Percentiles rank a stretch among this genome's conserved stretches.
These are phyloP conservation scores for Phytophthora pisi DNA, from an alignment of 352 stramenopile genomes.

Conservation along the genomic window DNA sequence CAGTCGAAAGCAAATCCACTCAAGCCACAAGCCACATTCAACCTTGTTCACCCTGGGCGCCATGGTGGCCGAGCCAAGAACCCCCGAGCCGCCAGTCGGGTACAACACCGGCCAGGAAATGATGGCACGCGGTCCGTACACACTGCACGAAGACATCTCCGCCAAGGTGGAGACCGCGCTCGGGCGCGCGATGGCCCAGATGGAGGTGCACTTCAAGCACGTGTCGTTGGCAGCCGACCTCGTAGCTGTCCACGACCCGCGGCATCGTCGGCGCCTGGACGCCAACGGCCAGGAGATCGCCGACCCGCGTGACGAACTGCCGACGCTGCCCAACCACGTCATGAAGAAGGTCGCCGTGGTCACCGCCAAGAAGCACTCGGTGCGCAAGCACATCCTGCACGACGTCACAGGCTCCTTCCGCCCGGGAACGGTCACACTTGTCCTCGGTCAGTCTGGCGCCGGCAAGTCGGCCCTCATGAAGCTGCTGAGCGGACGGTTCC, in stretches of 20 bases:
- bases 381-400: slow-evolving; percentile 20
- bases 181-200: slow-evolving; percentile 53
- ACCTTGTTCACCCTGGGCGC: background rate
- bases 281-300: slow-evolving; percentile 6
- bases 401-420: slow-evolving; percentile 21
- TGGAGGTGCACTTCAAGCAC: slow-evolving; percentile 61
- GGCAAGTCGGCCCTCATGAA: slow-evolving; percentile 24
- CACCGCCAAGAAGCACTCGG: slow-evolving; percentile 42
- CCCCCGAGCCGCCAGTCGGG: slow-evolving; percentile 19
- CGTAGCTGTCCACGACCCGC: slow-evolving; percentile 35
- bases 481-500: slow-evolving; percentile 18
- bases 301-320: slow-evolving; percentile 28
- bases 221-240: slow-evolving; percentile 56
- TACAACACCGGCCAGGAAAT: slow-evolving; percentile 41
- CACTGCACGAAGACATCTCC: slow-evolving; percentile 46
- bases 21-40: background rate
- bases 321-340: slow-evolving; percentile 55
- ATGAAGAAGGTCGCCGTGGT: slow-evolving; percentile 44
- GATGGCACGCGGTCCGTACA: slow-evolving; percentile 41
- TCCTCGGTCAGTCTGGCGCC: slow-evolving; percentile 14
- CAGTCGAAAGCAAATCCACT: slow-evolving; percentile 6
- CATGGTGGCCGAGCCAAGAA: slow-evolving; percentile 10
- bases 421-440: slow-evolving; percentile 16
- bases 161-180: slow-evolving; percentile 49
- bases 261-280: slow-evolving; percentile 10